Evolutionary conservation across 202 grass and related monocot species (phyloP), one percentile per base, ranked within the genome.

Genomic region (Digitaria exilis): DNA sequence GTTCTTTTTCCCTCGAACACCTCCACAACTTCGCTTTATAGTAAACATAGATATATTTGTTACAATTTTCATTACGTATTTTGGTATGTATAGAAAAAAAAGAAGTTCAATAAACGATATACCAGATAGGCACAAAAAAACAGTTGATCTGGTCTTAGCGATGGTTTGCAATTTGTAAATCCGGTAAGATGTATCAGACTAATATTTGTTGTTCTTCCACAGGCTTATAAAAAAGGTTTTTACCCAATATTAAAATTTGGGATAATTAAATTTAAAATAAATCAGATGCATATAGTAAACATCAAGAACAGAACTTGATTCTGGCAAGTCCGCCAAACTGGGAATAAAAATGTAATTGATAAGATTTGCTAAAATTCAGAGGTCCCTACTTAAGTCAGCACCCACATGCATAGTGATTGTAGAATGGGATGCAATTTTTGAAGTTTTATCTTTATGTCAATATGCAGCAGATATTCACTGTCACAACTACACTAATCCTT

Each of bases 301-400:
- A 28, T 50, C 77, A 80, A 67, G 11, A 49, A 58, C 29, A 14
- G 22, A 12, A 45, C 29, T 69, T 18, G 49, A 49, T 81, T 81
- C n/a, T 76, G 59, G 29, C 41, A 69, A 29, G 7, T 58, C 37
- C 9, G 34, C 19, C 19, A 55, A 73, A 64, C 63, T 63, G 3
- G 19, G 12, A 76, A 11, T 56, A 75, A 74, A 37, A 56, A 19
- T 61, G n/a, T n/a, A n/a, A n/a, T 49, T 6, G 0, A 32, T 48
- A 7, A 28, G 13, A 34, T 50, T n/a, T 11, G 22, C 41, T 17
- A 7, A 32, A 66, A 79, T 52, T 0, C 12, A 16, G 30, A 66
- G 61, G 42, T 14, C 28, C 60, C 43, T n/a, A 41, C 34, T 3
- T 10, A 64, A 49, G 41, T 48, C 26, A 63, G 25, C 12, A 12